Evolutionary conservation across 2,329 filamentous ascomycete species (phyloP).

Genomic region (Didymella pinodella): DNA sequence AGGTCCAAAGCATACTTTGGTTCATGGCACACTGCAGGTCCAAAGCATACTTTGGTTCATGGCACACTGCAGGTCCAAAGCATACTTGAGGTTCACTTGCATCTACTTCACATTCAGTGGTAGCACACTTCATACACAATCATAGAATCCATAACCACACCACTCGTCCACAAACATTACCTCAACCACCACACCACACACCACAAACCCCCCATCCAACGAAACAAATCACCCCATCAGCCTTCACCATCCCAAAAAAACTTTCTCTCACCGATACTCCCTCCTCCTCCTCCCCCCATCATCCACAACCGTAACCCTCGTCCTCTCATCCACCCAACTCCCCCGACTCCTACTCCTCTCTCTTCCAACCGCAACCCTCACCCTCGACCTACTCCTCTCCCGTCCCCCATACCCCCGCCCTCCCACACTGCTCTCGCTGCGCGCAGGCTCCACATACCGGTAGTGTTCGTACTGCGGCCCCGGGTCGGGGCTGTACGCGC

Average conservation of each 20-base stretch:
- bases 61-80: too few relatives aligned
- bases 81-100: too few relatives aligned
- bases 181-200: background rate
- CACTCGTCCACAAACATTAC: conserved; percentile 16
- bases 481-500: conserved; percentile 45
- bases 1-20: too few relatives aligned
- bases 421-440: conserved; percentile 42
- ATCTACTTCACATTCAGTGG: too few relatives aligned
- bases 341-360: conserved; percentile 25
- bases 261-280: conserved; percentile 24
- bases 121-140: too few relatives aligned
- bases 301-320: conserved; percentile 42
- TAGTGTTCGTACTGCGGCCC: conserved; percentile 56
- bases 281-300: conserved; percentile 34
- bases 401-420: conserved; percentile 38
- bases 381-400: conserved; percentile 40
- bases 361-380: conserved; percentile 30
- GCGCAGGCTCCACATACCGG: conserved; percentile 55
- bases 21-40: too few relatives aligned
- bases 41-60: too few relatives aligned
- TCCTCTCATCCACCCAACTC: conserved; percentile 40
- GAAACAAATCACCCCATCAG: background rate
- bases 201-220: background rate
- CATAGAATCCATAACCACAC: background rate
- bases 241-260: conserved; percentile 1